phyloP scores from a whole-genome alignment of 1,284 basidiomycete genomes.

The Marasmius oreades region DNA sequence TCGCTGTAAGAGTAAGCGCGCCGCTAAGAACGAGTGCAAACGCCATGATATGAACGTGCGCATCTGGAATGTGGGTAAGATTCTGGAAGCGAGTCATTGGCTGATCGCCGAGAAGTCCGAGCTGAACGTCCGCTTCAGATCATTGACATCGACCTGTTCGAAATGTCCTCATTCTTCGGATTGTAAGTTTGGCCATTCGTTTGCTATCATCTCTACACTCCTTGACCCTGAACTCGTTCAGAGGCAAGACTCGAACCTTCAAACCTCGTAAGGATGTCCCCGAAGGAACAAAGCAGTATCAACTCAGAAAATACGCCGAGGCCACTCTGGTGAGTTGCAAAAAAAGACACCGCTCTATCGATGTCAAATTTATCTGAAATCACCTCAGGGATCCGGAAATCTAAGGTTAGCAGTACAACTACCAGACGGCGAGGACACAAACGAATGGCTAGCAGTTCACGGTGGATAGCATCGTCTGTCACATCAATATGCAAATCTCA shows the following conservation, averaged over 20 bases:
- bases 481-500: not conserved
- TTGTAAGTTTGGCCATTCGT: constrained; percentile 49
- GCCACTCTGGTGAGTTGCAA: constrained; percentile 76
- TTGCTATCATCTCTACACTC: constrained; percentile 1
- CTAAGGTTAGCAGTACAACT: constrained; percentile 85
- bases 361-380: not conserved
- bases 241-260: constrained; percentile 92
- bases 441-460: constrained; percentile 97
- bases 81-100: too few species aligned
- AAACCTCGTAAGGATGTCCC: constrained; percentile 94
- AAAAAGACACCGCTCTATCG: not conserved
- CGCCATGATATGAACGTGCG: too few species aligned
- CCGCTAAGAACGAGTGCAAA: too few species aligned
- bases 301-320: constrained; percentile 95
- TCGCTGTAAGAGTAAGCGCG: too few species aligned
- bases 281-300: constrained; percentile 96
- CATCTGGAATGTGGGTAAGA: too few species aligned
- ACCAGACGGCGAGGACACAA: constrained; percentile 91
- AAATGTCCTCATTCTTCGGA: constrained; percentile 83
- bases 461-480: constrained; percentile 49
- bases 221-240: constrained; percentile 25
- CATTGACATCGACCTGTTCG: too few species aligned
- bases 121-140: too few species aligned
- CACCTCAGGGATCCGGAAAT: constrained; percentile 80
- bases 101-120: too few species aligned